Conservation (phyloP, 2,329 filamentous ascomycete genomes). For the Aspergillus sp. region DNA sequence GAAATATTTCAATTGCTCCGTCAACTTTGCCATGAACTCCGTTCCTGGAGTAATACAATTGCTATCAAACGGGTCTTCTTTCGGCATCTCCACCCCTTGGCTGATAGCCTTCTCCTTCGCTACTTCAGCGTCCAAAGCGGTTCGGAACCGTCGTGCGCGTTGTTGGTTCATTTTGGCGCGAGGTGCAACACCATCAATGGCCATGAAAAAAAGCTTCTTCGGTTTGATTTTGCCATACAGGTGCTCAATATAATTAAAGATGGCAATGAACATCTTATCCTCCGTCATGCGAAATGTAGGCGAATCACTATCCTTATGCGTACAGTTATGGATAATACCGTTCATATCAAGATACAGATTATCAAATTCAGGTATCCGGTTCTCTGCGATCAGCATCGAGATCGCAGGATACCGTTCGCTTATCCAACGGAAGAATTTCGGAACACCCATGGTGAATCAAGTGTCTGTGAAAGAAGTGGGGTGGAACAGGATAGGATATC, state of each 20-base stretch:
- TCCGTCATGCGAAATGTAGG: conserved; percentile 88
- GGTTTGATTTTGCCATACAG: conserved; percentile 98
- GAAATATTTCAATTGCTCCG: conserved; percentile 91
- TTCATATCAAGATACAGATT: conserved; percentile 90
- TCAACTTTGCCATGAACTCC: conserved; percentile 95
- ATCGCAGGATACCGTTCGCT: conserved; percentile 98
- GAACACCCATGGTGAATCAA: conserved; percentile 54
- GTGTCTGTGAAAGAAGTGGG: conserved; percentile 3
- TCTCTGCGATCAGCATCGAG: conserved; percentile 96
- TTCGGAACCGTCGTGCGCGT: conserved; percentile 87
- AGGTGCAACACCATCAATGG: conserved; percentile 93
- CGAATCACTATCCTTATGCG: conserved; percentile 90
- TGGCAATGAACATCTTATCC: conserved; percentile 98
- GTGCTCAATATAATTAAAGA: conserved; percentile 99
- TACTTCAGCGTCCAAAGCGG: conserved; percentile 79
- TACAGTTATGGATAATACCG: conserved; percentile 99
- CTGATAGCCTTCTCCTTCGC: conserved; percentile 85
- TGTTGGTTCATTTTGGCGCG: conserved; percentile 99
- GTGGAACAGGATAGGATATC: background rate
- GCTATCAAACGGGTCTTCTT: conserved; percentile 93
- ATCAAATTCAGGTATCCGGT: conserved; percentile 97
- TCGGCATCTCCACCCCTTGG: conserved; percentile 86
- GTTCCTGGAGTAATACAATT: conserved; percentile 97
- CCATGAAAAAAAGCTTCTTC: conserved; percentile 98
- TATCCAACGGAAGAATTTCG: conserved; percentile 97